These are phyloP conservation scores for Calamus simplicifolius DNA, from an alignment of 176 grass and related monocot genomes.

Conservation along the genomic window DNA sequence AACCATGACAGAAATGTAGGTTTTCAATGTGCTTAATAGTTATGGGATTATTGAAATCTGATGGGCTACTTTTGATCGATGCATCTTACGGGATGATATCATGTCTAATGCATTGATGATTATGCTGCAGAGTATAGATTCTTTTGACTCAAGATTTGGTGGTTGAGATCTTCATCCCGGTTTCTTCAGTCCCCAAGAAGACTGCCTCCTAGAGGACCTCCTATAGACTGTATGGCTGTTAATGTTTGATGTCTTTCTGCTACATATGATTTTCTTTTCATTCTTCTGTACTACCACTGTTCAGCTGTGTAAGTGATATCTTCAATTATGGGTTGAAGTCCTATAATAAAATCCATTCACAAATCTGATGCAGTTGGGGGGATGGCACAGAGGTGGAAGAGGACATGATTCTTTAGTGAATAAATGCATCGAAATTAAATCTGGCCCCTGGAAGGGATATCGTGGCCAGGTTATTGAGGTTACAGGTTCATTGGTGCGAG, in stretches of 20 bases:
- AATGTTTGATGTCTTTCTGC: slow-evolving; percentile 4
- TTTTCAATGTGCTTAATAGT: slow-evolving; percentile 13
- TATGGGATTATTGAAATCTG: neutral
- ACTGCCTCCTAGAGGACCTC: slow-evolving; percentile 71
- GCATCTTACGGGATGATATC: neutral
- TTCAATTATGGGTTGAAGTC: too few relatives aligned
- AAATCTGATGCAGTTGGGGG: slow-evolving; percentile 33
- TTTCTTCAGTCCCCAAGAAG: slow-evolving; percentile 68
- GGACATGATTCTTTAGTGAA: slow-evolving; percentile 68
- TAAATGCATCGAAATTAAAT: slow-evolving; percentile 84
- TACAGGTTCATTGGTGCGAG: slow-evolving; percentile 54
- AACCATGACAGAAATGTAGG: slow-evolving; percentile 52
- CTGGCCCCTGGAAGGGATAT: slow-evolving; percentile 82
- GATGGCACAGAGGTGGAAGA: slow-evolving; percentile 71
- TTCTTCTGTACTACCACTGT: neutral
- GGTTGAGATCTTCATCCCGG: slow-evolving; percentile 60
- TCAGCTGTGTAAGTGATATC: neutral
- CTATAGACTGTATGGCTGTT: slow-evolving; percentile 51
- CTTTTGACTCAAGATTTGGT: slow-evolving; percentile 53
- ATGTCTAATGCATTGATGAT: slow-evolving; percentile 10
- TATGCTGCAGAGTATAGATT: slow-evolving; percentile 42
- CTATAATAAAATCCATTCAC: too few relatives aligned
- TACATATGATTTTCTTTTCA: slow-evolving; percentile 1
- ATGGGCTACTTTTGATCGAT: too few relatives aligned
- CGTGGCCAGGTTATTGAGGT: slow-evolving; percentile 87